Base-by-base conservation (phyloP, 352 stramenopile species). In the Thalassiosira livingstoniorum region DNA sequence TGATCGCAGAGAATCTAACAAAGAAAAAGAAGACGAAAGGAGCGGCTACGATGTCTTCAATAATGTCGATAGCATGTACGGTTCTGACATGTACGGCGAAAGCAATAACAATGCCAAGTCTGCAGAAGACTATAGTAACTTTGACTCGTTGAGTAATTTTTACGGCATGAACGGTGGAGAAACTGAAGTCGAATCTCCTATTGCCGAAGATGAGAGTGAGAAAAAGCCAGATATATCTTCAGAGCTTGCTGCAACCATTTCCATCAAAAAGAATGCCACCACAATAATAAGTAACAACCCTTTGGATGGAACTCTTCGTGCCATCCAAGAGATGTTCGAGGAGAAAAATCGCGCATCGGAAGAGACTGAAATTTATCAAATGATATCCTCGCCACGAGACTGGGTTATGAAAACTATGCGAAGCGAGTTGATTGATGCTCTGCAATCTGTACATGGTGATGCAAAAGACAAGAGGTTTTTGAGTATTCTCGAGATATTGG, bases 401-500 rank as follows among this genome's bases (percentile, higher is more conserved):
- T 86, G 71, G 71, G 66, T 82, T n/a, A 86, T 37, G 7, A 78
- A 70, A 42, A 75, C 73, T 34, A 69, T 86, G 27, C 43, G 78
- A 15, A 83, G 74, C 63, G 80, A 87, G 62, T 51, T 87, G 21
- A 79, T 87, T 31, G 73, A 87, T 55, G 80, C 80, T 11, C 67
- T 87, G 25, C 67, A 80, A 51, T 67, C 51, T 7, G 62, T 25
- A 42, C 60, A 75, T 27, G 80, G 80, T 21, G 80, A 87, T 70
- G 76, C 73, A 7, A 73, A 74, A 34, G 47, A 83, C 31, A 77
- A 82, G 34, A 65, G 80, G 21, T 87, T 87, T 43, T 64, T 80
- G 2, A 76, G 63, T 21, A 68, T 45, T 74, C 55, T 87, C 29
- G 80, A 87, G 51, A 23, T 87, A 29, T 57, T 87, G 27, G 39